Evolutionary conservation across 345 rosid genomes (phyloP).

Genomic region (Euphorbia pulcherrima): DNA sequence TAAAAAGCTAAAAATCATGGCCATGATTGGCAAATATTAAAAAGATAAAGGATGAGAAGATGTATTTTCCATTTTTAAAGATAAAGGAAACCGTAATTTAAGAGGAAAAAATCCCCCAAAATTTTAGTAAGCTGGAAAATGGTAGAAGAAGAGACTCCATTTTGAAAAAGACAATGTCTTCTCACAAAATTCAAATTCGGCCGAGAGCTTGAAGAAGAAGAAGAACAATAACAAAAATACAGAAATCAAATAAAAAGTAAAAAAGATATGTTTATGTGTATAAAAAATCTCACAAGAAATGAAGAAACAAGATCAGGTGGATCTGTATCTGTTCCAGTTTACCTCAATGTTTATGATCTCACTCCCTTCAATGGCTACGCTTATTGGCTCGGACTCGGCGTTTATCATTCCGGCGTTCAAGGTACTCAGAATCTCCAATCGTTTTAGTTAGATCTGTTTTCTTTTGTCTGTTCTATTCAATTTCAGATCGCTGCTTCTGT

Average conservation of each 20-base stretch:
- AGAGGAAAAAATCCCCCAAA: background rate
- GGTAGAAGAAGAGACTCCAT: background rate
- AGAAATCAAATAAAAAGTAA: background rate
- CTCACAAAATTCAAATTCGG: background rate
- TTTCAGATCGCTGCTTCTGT: conserved; percentile 6
- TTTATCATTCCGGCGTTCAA: conserved; percentile 96
- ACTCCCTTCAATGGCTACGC: conserved; percentile 94
- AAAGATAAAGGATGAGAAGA: too few species aligned
- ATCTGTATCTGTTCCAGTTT: conserved; percentile 78
- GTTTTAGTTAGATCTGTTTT: background rate
- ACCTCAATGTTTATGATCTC: conserved; percentile 92
- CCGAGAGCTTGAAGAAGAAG: too few species aligned
- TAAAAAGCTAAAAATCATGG: too few species aligned
- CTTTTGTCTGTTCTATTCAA: background rate
- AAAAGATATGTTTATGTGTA: conserved; percentile 52
- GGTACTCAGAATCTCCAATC: conserved; percentile 40
- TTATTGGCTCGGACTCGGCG: conserved; percentile 97
- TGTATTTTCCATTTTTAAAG: too few species aligned
- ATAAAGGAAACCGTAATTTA: background rate
- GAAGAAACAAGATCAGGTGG: conserved; percentile 17
- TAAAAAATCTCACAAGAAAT: conserved; percentile 42
- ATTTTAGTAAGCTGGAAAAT: background rate
- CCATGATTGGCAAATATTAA: too few species aligned
- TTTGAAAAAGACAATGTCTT: background rate
- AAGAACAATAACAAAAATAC: too few species aligned